These are phyloP conservation scores for Fallopia convolvulus DNA, from an alignment of 148 eudicot genomes.

Conservation along the genomic window DNA sequence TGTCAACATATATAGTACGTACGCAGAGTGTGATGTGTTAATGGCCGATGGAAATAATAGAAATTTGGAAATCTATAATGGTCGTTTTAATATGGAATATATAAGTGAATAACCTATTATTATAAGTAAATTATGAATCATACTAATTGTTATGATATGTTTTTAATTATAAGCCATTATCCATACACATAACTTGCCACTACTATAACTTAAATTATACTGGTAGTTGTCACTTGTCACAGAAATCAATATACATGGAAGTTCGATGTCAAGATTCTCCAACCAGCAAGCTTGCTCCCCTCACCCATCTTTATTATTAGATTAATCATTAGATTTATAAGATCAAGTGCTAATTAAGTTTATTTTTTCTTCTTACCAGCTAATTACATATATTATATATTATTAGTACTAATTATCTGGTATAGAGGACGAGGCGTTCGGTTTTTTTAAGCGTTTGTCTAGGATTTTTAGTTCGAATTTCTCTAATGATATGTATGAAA, in stretches of 20 bases:
- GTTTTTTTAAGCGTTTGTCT: too few relatives aligned
- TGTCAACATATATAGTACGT: too few relatives aligned
- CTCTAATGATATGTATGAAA: too few relatives aligned
- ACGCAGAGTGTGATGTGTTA: background rate
- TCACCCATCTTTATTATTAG: background rate
- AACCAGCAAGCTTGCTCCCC: background rate
- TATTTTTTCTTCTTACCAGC: background rate
- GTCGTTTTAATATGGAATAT: background rate
- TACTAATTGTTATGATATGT: background rate
- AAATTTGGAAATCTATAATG: background rate
- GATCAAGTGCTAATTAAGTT: background rate
- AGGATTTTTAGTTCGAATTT: too few relatives aligned
- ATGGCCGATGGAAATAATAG: too few relatives aligned
- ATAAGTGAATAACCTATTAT: background rate
- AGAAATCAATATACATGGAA: constrained; percentile 2
- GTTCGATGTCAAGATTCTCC: constrained; percentile 8
- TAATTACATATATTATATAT: background rate
- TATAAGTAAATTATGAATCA: background rate
- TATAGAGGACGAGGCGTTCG: too few relatives aligned
- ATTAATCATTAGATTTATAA: background rate
- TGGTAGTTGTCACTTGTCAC: background rate
- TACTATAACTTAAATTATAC: background rate
- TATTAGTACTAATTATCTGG: too few relatives aligned
- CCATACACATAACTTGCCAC: background rate
- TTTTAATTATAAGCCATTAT: background rate